Evolutionary conservation across 129 eudicot genomes (phyloP).

Genomic region (Kitagawia praeruptora): DNA sequence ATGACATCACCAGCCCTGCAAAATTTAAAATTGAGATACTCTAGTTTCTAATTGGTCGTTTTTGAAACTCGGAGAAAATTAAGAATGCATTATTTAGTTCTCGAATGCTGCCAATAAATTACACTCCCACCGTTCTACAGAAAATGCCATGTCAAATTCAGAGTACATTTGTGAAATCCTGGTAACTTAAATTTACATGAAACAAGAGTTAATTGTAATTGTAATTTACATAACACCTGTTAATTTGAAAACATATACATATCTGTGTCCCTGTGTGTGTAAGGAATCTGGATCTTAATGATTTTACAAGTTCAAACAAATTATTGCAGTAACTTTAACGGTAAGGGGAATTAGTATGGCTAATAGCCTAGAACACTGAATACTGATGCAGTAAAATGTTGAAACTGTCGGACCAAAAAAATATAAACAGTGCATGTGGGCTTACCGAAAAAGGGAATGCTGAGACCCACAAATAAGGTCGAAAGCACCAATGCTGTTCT

Average conservation of each 20-base stretch:
- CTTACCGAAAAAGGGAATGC: conserved; percentile 80
- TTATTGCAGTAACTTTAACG: neutral
- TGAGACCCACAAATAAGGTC: conserved; percentile 63
- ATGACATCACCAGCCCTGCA: conserved; percentile 82
- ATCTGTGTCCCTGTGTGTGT: neutral
- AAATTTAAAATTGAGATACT: neutral
- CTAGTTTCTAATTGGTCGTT: conserved; percentile 7
- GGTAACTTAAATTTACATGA: neutral
- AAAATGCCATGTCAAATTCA: neutral
- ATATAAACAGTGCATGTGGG: neutral
- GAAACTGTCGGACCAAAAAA: neutral
- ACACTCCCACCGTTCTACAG: neutral
- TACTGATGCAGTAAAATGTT: neutral
- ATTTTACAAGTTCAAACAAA: neutral
- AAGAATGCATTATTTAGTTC: neutral
- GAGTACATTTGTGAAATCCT: neutral
- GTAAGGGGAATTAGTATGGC: neutral
- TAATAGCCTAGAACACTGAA: neutral
- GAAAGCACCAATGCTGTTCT: conserved; percentile 77
- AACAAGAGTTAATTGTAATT: neutral
- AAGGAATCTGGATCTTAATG: neutral
- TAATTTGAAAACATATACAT: neutral
- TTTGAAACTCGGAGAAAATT: neutral
- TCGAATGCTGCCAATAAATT: neutral
- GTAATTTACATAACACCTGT: neutral